A percentile compares a stretch with the other conserved stretches of the same genome.
Evolutionary conservation across 1,284 basidiomycete species (phyloP).

Genomic region (Pseudomicrostroma phylloplanum): DNA sequence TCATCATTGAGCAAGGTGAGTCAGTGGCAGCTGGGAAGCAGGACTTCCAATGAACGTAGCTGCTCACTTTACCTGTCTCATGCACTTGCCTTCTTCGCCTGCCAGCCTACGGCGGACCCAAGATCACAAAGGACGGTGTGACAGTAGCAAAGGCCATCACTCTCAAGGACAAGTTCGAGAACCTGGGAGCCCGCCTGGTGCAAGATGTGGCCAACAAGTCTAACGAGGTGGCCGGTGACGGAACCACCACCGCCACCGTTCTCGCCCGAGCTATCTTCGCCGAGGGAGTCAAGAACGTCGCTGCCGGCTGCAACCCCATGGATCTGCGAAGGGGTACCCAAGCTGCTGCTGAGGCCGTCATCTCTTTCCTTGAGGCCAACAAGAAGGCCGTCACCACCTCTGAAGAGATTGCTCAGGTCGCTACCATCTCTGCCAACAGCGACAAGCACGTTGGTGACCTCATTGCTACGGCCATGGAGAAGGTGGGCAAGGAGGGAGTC

Average conservation of each 20-base stretch:
- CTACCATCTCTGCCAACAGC: conserved; percentile 96
- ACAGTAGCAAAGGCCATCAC: conserved; percentile 92
- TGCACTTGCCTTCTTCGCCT: background rate
- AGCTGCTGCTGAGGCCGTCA: conserved; percentile 90
- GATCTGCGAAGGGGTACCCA: conserved; percentile 94
- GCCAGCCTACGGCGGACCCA: conserved; percentile 80
- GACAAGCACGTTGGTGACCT: conserved; percentile 88
- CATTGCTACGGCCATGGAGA: conserved; percentile 99
- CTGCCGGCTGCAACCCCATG: conserved; percentile 98
- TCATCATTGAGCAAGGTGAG: conserved; percentile 93
- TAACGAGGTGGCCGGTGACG: conserved; percentile 95
- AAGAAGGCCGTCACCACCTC: conserved; percentile 93
- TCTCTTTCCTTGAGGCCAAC: conserved; percentile 81
- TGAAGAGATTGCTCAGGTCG: conserved; percentile 91
- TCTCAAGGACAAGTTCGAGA: conserved; percentile 97
- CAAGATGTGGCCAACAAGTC: conserved; percentile 95
- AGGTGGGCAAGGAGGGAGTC: conserved; percentile 98
- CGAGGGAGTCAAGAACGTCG: conserved; percentile 98
- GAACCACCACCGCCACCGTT: conserved; percentile 95
- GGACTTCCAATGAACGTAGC: background rate
- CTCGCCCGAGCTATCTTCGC: conserved; percentile 94
- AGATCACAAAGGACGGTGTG: conserved; percentile 98
- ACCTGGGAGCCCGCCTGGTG: conserved; percentile 92
- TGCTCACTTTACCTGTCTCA: background rate
- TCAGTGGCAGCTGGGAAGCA: conserved; percentile 8